phyloP scores from a whole-genome alignment of 225 moss, liverwort and hornwort species.

The Asterella californica region DNA sequence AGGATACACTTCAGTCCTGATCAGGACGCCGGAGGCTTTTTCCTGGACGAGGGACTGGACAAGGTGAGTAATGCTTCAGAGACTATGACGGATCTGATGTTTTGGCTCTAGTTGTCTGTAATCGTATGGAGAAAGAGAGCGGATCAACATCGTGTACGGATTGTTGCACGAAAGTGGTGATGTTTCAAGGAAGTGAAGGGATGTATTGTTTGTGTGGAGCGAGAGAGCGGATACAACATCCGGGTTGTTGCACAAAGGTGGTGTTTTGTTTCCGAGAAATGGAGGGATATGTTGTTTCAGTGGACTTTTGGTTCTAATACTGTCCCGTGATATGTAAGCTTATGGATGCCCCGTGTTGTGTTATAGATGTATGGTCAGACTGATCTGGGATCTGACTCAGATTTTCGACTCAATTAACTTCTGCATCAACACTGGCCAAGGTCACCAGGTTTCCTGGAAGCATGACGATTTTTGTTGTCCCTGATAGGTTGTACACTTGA shows the following conservation, averaged over 20 bases:
- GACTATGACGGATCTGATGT: no score
- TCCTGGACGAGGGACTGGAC: constrained; percentile 12
- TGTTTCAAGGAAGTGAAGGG: no score
- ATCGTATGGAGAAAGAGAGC: no score
- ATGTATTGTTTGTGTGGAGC: no score
- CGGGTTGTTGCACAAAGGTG: no score
- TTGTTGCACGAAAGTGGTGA: no score
- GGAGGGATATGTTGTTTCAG: not conserved
- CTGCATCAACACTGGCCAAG: not conserved
- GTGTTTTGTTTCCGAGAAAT: no score
- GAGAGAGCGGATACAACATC: no score
- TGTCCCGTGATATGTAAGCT: not conserved
- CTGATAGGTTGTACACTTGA: not conserved
- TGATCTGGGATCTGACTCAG: not conserved
- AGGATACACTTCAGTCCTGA: not conserved
- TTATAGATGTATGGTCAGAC: constrained; percentile 9
- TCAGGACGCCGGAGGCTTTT: not conserved
- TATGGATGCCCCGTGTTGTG: constrained; percentile 10
- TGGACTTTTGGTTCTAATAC: not conserved
- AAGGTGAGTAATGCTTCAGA: not conserved
- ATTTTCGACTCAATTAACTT: constrained; percentile 8
- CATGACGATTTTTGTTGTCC: not conserved
- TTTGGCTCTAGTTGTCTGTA: no score
- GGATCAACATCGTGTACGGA: no score
- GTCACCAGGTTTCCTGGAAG: not conserved